phyloP scores from a whole-genome alignment of 192 early-diverging fungal species.

The Bifiguratus adelaidae region DNA sequence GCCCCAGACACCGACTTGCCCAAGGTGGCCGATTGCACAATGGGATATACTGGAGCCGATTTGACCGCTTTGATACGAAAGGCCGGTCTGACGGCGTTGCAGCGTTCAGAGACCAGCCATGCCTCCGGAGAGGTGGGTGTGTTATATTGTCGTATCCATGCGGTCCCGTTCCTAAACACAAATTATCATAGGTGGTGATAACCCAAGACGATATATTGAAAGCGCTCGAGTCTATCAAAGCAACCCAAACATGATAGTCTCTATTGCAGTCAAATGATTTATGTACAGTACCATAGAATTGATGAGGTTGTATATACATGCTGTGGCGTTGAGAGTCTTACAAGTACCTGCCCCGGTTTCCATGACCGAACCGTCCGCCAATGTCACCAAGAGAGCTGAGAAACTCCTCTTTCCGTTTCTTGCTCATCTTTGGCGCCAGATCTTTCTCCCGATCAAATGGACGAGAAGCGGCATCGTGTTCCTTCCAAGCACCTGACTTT shows the following conservation, averaged over 20 bases:
- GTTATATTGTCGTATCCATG: too few relatives aligned
- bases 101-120: constrained; percentile 3
- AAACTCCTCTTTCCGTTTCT: constrained; percentile 29
- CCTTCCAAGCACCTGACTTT: constrained; percentile 26
- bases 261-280: too few relatives aligned
- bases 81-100: constrained; percentile 40
- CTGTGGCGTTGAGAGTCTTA: too few relatives aligned
- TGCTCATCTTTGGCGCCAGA: constrained; percentile 33
- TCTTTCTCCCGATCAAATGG: constrained; percentile 47
- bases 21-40: constrained; percentile 31
- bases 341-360: constrained; percentile 29
- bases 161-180: too few relatives aligned
- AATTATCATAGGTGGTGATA: too few relatives aligned
- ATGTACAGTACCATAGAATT: too few relatives aligned
- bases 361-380: constrained; percentile 34
- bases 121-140: neutral
- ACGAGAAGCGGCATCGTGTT: constrained; percentile 35
- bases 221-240: too few relatives aligned
- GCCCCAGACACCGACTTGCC: constrained; percentile 16
- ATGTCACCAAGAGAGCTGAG: constrained; percentile 29
- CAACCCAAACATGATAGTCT: too few relatives aligned
- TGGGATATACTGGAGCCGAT: constrained; percentile 56
- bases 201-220: too few relatives aligned
- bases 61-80: constrained; percentile 48
- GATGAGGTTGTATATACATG: too few relatives aligned